Evolutionary conservation across 164 flowering plant species (phyloP).

Genomic region (Protea cynaroides): DNA sequence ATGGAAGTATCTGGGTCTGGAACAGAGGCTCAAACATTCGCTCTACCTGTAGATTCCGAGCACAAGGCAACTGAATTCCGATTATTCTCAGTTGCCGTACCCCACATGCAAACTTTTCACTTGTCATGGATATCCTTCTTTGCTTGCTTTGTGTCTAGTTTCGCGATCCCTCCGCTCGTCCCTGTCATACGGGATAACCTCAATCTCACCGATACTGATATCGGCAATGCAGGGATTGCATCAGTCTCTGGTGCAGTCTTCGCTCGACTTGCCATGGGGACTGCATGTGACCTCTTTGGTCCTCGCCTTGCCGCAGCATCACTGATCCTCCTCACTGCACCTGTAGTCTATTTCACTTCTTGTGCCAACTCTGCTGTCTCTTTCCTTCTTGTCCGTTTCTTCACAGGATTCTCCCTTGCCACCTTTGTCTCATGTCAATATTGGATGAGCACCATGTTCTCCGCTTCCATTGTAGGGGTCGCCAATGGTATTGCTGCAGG

Average conservation of each 20-base stretch:
- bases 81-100: slow-evolving; percentile 42
- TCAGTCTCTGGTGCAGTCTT: slow-evolving; percentile 81
- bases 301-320: slow-evolving; percentile 76
- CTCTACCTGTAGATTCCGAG: slow-evolving; percentile 76
- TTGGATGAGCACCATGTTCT: slow-evolving; percentile 97
- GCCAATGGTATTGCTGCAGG: slow-evolving; percentile 80
- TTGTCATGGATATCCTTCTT: slow-evolving; percentile 89
- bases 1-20: slow-evolving; percentile 17
- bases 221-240: slow-evolving; percentile 82
- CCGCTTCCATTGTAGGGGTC: slow-evolving; percentile 52
- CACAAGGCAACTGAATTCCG: slow-evolving; percentile 61
- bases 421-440: slow-evolving; percentile 82
- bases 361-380: slow-evolving; percentile 31
- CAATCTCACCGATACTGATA: slow-evolving; percentile 65
- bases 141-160: slow-evolving; percentile 72
- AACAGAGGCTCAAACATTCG: slow-evolving; percentile 25
- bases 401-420: slow-evolving; percentile 78
- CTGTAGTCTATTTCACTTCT: slow-evolving; percentile 58
- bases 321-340: slow-evolving; percentile 60
- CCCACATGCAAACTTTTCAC: slow-evolving; percentile 87
- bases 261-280: slow-evolving; percentile 74
- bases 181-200: slow-evolving; percentile 82
- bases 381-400: slow-evolving; percentile 67
- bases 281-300: slow-evolving; percentile 75
- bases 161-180: slow-evolving; percentile 80